Base-by-base conservation (phyloP, 306 rosid species). In the Trifolium pratense region DNA sequence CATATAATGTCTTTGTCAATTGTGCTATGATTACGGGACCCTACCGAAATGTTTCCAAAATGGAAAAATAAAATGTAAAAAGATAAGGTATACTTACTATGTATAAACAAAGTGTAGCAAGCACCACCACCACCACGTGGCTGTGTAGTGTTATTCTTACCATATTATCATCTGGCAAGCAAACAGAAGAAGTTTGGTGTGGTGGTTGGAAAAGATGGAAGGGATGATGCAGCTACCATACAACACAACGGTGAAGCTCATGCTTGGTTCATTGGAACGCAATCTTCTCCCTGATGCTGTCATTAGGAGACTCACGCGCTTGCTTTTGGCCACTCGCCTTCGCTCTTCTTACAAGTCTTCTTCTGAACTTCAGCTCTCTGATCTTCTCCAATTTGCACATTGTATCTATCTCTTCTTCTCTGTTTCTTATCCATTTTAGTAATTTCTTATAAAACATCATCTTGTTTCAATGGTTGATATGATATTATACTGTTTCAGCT, bases 291-390 rank as follows among this genome's bases (percentile, higher is more conserved):
- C 96, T 3, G 97, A 91, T 69, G 75, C 85, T 8, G 68, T 89
- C 42, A 51, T 85, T 8, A 56, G 98, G 66, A 76, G 74, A 71
- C 83, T 87, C 71, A 88, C 90, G 3, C 96, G 97, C 48, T 36
- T 89, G 79, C 88, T 93, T 16, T 43, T 91, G 57, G 83, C 97
- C 1, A 6, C 82, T 64, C 92, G 96, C 11, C 96, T 93, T 53
- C 98, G 97, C 68, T 85, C 97, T 80, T 81, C 84, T 62, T 89
- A 88, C 89, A 72, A 66, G n/a, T 16, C 90, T 14, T 82, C 90
- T 34, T 69, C 91, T 13, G 66, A 91, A 3, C 88, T 91, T 79
- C 97, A 89, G 13, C 92, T 91, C 71, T 76, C 88, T 29, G 49
- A 89, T 17, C 89, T 91, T 34, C 60, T 89, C 23, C 85, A 64